Evolutionary conservation across 129 eudicot species (phyloP).

Genomic region (Lactuca saligna): DNA sequence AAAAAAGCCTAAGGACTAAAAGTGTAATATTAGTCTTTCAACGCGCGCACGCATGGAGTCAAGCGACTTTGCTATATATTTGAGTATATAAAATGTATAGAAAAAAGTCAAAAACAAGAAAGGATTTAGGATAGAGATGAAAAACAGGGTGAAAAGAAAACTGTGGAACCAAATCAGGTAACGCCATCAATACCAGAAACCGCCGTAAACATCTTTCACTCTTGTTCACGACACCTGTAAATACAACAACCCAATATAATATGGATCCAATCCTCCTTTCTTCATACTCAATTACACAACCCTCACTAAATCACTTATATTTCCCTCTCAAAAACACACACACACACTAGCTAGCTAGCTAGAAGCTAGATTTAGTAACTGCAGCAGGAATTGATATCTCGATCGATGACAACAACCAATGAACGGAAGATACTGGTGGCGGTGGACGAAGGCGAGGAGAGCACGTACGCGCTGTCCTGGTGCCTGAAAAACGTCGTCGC

Average conservation of each 20-base stretch:
- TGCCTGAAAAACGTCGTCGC: constrained; percentile 47
- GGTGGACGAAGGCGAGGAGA: constrained; percentile 74
- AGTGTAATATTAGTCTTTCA: too few relatives aligned
- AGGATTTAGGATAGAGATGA: not conserved
- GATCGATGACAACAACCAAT: constrained; percentile 17
- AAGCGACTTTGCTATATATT: too few relatives aligned
- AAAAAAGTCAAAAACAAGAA: not conserved
- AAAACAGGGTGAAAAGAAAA: constrained; percentile 14
- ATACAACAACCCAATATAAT: constrained; percentile 9
- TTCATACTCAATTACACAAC: not conserved
- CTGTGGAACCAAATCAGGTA: constrained; percentile 19
- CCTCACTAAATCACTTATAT: too few relatives aligned
- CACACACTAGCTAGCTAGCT: too few relatives aligned
- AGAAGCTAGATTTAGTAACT: not conserved
- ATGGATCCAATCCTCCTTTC: not conserved
- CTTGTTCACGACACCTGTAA: constrained; percentile 18
- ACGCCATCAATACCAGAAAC: constrained; percentile 27
- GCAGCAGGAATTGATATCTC: not conserved
- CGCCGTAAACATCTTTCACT: constrained; percentile 8
- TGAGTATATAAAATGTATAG: not conserved
- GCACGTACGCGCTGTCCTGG: constrained; percentile 78
- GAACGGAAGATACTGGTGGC: constrained; percentile 71
- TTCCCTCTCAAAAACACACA: constrained; percentile 7
- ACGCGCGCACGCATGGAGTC: too few relatives aligned
- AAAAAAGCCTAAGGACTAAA: too few relatives aligned